Percentiles rank a stretch among this genome's conserved stretches.
Evolutionary conservation across 1,139 yeast species (phyloP).

Genomic region (Blastobotrys illinoisensis): DNA sequence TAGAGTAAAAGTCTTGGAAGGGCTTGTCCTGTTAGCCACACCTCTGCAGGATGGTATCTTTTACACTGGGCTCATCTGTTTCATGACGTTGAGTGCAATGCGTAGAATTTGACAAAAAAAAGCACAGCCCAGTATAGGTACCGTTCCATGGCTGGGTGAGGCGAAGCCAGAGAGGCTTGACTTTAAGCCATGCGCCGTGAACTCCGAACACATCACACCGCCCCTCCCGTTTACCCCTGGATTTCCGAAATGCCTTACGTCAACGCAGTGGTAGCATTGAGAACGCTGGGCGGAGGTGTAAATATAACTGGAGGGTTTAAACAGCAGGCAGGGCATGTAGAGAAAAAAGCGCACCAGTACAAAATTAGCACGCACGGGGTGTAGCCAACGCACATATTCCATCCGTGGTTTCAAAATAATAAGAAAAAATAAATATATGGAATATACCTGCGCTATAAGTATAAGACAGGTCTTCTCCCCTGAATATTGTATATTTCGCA

Average conservation of each 20-base stretch:
- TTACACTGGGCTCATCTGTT: neutral
- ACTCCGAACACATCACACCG: too few species aligned
- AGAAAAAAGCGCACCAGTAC: neutral
- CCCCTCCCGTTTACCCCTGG: too few species aligned
- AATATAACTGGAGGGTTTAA: neutral
- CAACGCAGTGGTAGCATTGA: neutral
- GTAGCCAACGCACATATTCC: neutral
- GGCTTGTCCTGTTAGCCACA: neutral
- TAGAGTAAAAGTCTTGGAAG: neutral
- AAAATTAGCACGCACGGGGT: neutral
- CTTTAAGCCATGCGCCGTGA: neutral
- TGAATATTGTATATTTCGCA: neutral
- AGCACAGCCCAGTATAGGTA: too few species aligned
- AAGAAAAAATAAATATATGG: neutral
- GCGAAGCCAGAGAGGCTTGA: too few species aligned
- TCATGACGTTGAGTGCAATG: neutral
- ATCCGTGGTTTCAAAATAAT: neutral
- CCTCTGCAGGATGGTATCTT: neutral
- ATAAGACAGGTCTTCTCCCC: neutral
- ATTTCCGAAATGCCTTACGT: neutral
- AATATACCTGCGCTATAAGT: neutral
- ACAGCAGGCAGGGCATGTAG: neutral
- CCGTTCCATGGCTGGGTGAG: too few species aligned
- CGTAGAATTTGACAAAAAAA: neutral
- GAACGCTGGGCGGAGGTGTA: too few species aligned